Conservation (phyloP, 2,329 filamentous ascomycete genomes). For the Septoria petroselini region DNA sequence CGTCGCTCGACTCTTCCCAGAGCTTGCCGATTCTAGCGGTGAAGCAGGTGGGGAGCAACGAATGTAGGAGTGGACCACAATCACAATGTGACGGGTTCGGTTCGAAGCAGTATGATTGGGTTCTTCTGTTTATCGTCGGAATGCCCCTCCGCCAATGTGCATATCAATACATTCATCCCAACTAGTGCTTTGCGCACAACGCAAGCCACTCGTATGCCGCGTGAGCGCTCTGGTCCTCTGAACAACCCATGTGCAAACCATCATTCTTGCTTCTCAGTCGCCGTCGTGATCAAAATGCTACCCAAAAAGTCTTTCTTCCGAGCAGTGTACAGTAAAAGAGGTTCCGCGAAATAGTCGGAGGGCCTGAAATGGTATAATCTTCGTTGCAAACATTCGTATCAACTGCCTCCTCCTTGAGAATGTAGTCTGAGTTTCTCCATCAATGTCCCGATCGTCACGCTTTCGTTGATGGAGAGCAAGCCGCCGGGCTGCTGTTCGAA, state of each 20-base stretch:
- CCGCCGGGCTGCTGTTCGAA: constrained; percentile 68
- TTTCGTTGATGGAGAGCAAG: constrained; percentile 74
- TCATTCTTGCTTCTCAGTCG: background rate
- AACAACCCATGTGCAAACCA: background rate
- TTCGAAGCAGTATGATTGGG: background rate
- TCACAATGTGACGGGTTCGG: background rate
- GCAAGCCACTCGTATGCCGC: constrained; percentile 16
- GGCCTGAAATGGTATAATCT: background rate
- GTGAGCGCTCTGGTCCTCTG: constrained; percentile 26
- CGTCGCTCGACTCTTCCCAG: constrained; percentile 78
- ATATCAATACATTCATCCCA: constrained; percentile 9
- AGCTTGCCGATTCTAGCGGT: constrained; percentile 59
- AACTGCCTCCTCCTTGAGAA: constrained; percentile 25
- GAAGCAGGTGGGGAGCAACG: background rate
- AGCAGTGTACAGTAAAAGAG: background rate
- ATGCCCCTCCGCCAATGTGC: background rate
- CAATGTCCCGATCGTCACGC: constrained; percentile 71
- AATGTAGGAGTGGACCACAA: background rate
- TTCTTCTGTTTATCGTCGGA: background rate
- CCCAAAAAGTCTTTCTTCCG: background rate
- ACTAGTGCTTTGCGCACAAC: background rate
- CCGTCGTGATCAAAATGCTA: background rate
- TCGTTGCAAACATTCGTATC: constrained; percentile 1
- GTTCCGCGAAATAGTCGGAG: background rate
- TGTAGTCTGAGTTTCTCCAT: constrained; percentile 77